Base-by-base conservation (phyloP, 1,284 basidiomycete species). In the Ceratobasidium sp. region DNA sequence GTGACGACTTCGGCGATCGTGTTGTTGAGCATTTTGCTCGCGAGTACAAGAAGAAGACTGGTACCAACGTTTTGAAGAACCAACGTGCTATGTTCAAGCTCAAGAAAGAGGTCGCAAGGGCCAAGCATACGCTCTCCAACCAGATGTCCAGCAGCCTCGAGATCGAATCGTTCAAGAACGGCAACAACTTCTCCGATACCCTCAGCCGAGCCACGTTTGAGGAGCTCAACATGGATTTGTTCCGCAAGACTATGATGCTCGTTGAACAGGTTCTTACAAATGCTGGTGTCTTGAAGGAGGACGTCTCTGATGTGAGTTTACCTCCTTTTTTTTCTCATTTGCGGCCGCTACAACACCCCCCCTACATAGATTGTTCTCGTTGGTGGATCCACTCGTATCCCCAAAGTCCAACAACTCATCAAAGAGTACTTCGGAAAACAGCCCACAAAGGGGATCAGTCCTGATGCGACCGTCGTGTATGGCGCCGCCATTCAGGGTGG, bases 391-490 rank as follows among this genome's bases (percentile, higher is more conserved):
- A 89, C 87, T 66, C 87, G 87, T 83, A 88, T 89, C 78, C 87
- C 87, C n/a, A n/a, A n/a, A n/a, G n/a, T n/a, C n/a, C n/a, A n/a
- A n/a, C n/a, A n/a, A n/a, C n/a, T n/a, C n/a, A 80, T 87, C 87
- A 82, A 86, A 88, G 76, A 87, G 88, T 81, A 84, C 78, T 85
- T 84, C 80, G 87, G 87, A 73, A 84, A 84, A 79, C 82, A 84
- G 79, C 83, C 82, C 78, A 84, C 83, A 82, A 81, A 80, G 78
- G 82, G 81, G 84, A 99, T 99, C 90, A 99, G 99, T 92, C 97
- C 97, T 77, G 97, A 99, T 81, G 97, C 99, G 87, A 97, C 98
- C 77, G 97, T 99, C 79, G 97, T 97, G 50, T 98, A 98, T 86
- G 97, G n/a, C n/a, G n/a, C n/a, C n/a, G n/a, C n/a, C n/a, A n/a